These are phyloP conservation scores for Pestalotiopsis sp. DNA, from an alignment of 2,329 filamentous ascomycete genomes.

Conservation along the genomic window DNA sequence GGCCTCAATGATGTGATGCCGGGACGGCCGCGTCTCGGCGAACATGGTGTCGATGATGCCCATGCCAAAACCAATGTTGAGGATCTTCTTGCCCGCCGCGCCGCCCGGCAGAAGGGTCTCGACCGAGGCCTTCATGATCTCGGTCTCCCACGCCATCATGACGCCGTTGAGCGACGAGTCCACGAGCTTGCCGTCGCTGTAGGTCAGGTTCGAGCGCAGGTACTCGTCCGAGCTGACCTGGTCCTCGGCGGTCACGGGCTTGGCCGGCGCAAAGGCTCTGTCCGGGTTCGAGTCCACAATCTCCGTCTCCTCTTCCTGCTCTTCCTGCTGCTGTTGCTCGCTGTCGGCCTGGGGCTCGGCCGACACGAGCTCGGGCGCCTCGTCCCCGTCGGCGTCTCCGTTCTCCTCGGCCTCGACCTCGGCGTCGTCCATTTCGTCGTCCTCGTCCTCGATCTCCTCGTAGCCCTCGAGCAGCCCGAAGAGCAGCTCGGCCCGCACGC, in stretches of 20 bases:
- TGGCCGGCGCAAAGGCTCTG: conserved; percentile 37
- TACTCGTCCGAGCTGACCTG: conserved; percentile 68
- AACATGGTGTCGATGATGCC: conserved; percentile 84
- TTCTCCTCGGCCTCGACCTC: conserved; percentile 40
- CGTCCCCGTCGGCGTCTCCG: conserved; percentile 36
- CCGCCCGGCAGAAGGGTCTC: conserved; percentile 57
- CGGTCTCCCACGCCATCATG: conserved; percentile 93
- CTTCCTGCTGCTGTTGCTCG: conserved; percentile 25
- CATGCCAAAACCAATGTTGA: conserved; percentile 92
- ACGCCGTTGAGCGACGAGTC: conserved; percentile 80
- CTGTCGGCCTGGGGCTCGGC: not conserved
- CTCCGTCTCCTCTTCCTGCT: conserved; percentile 21
- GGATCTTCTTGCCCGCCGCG: conserved; percentile 63
- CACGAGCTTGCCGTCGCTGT: conserved; percentile 68
- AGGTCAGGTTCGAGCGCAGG: conserved; percentile 67
- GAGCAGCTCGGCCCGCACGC: conserved; percentile 86
- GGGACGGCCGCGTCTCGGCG: conserved; percentile 64
- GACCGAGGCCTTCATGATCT: conserved; percentile 81
- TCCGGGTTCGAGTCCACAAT: conserved; percentile 27
- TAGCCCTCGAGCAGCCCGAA: conserved; percentile 83
- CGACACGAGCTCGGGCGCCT: conserved; percentile 30
- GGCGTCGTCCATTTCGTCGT: conserved; percentile 53
- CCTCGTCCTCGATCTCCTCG: conserved; percentile 67
- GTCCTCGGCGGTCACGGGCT: conserved; percentile 33
- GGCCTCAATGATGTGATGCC: conserved; percentile 85